Evolutionary conservation across 345 rosid genomes (phyloP), one percentile per base, ranked within the genome.

Genomic region (Citrus mangshanensis): DNA sequence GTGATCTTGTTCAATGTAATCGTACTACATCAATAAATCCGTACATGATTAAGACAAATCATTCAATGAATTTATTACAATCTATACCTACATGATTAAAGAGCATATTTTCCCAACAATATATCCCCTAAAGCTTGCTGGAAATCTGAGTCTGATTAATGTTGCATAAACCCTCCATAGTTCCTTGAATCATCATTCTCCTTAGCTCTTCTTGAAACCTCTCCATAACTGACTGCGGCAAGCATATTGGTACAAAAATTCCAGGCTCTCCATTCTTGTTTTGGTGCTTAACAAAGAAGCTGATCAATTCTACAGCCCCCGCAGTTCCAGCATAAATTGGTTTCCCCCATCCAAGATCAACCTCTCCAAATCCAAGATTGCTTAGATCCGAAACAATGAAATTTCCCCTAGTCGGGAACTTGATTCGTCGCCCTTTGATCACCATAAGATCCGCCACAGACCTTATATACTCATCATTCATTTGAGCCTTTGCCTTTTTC

Each of bases 261-360:
- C 86, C 86, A 10, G 51, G 70, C 54, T 78, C 80, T 9, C 86
- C 88, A 4, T 59, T 16, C 3, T 21, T 7, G 5, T 68, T 71
- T 40, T 51, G 58, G 56, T 16, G 72, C 4, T 78, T 55, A 14
- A 61, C 4, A 14, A 10, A 59, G 54, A 70, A 78, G 32, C 78
- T 75, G 12, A 40, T 51, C 22, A 55, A 62, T 0, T 55, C 32
- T n/a, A 63, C 21, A 32, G 76, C 61, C 16, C 80, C 83, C 0
- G 77, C 79, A 18, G 76, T 34, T 27, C 86, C 86, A 5, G 64
- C 80, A n/a, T 66, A 78, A 3, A 58, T 34, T 1, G 80, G 77
- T 27, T 60, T 75, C 1, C 86, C 86, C 84, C 86, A 81, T 3
- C 84, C 84, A 8, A 84, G 72, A 28, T 84, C 82, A 18, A 78